Percentiles rank a stretch among this genome's conserved stretches.
Conservation (phyloP, 768 basidiomycete species). For the Auriscalpium vulgare region DNA sequence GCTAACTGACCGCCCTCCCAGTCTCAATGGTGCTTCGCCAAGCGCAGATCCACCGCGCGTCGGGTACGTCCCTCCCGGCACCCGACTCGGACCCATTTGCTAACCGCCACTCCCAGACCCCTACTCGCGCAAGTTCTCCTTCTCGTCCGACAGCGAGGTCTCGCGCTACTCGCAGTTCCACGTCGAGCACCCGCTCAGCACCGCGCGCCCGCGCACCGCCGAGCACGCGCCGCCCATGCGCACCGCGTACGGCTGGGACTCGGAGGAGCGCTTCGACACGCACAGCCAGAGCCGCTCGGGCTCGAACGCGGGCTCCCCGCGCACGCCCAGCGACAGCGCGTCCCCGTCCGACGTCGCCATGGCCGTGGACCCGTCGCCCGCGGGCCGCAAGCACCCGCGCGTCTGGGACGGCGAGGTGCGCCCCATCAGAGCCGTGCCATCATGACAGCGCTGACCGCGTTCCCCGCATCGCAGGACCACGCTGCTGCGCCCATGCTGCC, state of each 20-base stretch:
- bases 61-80: constrained; percentile 6
- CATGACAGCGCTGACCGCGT: no score
- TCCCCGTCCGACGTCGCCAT: constrained; percentile 1
- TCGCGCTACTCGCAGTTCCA: constrained; percentile 6
- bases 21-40: constrained; percentile 15
- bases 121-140: constrained; percentile 12
- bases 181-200: neutral
- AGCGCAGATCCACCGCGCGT: constrained; percentile 9
- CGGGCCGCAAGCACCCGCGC: constrained; percentile 13
- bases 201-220: neutral
- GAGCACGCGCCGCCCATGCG: constrained; percentile 7
- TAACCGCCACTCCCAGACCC: neutral
- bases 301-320: constrained; percentile 3
- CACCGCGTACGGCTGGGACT: constrained; percentile 12
- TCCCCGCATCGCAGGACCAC: neutral
- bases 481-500: neutral
- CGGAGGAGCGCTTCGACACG: constrained; percentile 10
- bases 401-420: constrained; percentile 12
- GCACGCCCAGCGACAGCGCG: constrained; percentile 8
- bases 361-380: neutral
- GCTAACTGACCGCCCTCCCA: neutral
- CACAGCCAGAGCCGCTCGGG: neutral
- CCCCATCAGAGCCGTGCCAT: no score
- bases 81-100: neutral
- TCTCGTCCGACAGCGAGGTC: constrained; percentile 3